Percentiles rank a stretch among this genome's conserved stretches.
Evolutionary conservation across 768 basidiomycete species (phyloP).

Genomic region (Psilocybe subaeruginosa): DNA sequence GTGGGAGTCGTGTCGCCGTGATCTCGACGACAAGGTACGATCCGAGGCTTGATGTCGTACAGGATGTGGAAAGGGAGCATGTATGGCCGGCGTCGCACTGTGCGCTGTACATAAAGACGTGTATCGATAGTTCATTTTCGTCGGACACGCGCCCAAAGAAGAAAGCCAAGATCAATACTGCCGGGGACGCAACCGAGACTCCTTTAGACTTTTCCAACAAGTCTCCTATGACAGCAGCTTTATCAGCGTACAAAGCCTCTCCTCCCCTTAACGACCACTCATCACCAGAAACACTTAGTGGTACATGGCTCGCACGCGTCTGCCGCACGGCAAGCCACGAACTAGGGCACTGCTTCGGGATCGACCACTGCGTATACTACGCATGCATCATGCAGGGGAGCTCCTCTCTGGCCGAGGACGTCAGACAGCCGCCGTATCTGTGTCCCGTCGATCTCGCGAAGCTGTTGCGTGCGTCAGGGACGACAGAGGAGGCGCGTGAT

Average conservation of each 20-base stretch:
- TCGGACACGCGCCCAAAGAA: constrained; percentile 7
- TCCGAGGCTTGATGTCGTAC: constrained; percentile 31
- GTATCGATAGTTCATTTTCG: constrained; percentile 3
- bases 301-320: constrained; percentile 36
- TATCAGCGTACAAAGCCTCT: constrained; percentile 10
- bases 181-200: neutral
- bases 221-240: constrained; percentile 10
- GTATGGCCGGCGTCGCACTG: constrained; percentile 42
- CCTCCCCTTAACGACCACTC: neutral
- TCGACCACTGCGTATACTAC: constrained; percentile 33
- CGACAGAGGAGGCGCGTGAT: neutral
- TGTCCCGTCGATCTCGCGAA: constrained; percentile 37
- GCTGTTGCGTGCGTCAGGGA: constrained; percentile 27
- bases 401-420: constrained; percentile 32
- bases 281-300: constrained; percentile 14
- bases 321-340: constrained; percentile 41
- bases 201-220: neutral
- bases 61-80: constrained; percentile 33
- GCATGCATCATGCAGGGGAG: constrained; percentile 35
- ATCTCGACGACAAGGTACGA: constrained; percentile 38
- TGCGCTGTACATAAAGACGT: constrained; percentile 24
- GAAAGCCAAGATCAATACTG: constrained; percentile 11
- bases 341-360: constrained; percentile 43
- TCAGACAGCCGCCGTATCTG: constrained; percentile 37
- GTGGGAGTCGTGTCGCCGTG: constrained; percentile 40